phyloP scores from a whole-genome alignment of 2,329 filamentous ascomycete genomes.

The Fusarium sp. region DNA sequence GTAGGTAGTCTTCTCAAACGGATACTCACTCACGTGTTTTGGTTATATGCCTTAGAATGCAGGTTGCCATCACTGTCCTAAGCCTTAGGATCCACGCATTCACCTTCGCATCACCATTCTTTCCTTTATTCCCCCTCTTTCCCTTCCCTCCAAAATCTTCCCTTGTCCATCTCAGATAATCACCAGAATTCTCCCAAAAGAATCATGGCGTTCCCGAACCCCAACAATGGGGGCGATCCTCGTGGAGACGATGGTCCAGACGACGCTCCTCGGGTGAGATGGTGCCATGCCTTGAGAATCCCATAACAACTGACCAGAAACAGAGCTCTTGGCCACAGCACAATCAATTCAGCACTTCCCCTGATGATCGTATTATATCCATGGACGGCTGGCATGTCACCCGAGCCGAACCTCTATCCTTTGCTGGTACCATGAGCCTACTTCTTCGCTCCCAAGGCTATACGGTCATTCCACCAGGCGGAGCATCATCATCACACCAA shows the following conservation, averaged over 20 bases:
- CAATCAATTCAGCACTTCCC: not conserved
- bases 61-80: not conserved
- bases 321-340: not conserved
- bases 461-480: not conserved
- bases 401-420: rapidly evolving
- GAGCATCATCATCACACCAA: not conserved
- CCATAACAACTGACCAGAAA: not conserved
- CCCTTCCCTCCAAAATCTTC: not conserved
- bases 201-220: not conserved
- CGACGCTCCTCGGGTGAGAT: not conserved
- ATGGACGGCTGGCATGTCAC: not conserved
- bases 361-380: not conserved
- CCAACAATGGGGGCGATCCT: not conserved
- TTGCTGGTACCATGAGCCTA: not conserved
- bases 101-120: not conserved
- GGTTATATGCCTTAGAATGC: not conserved
- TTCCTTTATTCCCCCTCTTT: not conserved
- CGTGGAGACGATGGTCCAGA: not conserved
- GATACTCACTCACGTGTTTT: not conserved
- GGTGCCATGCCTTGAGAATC: not conserved
- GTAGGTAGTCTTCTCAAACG: not conserved
- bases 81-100: not conserved
- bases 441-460: not conserved
- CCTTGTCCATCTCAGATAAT: not conserved
- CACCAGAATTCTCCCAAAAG: not conserved